Evolutionary conservation across 768 basidiomycete species (phyloP).

Genomic region (Suillus brevipes): DNA sequence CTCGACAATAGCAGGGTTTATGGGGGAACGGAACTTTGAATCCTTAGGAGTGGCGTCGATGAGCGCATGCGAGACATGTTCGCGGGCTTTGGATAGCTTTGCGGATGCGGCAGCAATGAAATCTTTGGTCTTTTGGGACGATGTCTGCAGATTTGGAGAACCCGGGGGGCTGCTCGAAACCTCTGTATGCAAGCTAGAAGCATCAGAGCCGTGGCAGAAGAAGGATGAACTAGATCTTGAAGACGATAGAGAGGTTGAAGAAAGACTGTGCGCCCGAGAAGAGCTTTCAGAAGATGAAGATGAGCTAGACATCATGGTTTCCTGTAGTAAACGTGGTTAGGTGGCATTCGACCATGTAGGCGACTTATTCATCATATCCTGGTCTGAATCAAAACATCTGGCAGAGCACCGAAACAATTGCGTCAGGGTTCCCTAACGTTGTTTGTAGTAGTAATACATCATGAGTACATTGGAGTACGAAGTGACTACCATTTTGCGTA

Average conservation of each 20-base stretch:
- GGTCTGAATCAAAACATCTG: conserved; percentile 18
- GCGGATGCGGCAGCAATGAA: conserved; percentile 16
- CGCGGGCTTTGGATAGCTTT: conserved; percentile 11
- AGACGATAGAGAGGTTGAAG: not conserved
- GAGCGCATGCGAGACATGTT: not conserved
- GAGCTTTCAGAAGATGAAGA: not conserved
- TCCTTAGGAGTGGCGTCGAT: conserved; percentile 4
- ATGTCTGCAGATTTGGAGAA: conserved; percentile 17
- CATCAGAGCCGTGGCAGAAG: conserved; percentile 14
- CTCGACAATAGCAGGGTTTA: not conserved
- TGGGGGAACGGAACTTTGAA: conserved; percentile 1
- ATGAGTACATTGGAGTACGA: conserved; percentile 3
- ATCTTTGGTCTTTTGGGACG: conserved; percentile 11
- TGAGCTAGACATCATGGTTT: not conserved
- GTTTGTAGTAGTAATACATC: conserved; percentile 7
- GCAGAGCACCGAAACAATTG: conserved; percentile 11
- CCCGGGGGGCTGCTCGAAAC: conserved; percentile 15
- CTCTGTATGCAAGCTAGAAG: conserved; percentile 21
- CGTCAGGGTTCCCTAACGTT: not conserved
- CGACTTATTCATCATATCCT: conserved; percentile 4
- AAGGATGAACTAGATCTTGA: conserved; percentile 15
- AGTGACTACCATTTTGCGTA: conserved; percentile 63
- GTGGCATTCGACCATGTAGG: not conserved
- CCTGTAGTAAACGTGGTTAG: not conserved
- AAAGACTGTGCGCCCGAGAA: not conserved